Base-by-base conservation (phyloP, 148 eudicot species). In the Oxyria digyna region DNA sequence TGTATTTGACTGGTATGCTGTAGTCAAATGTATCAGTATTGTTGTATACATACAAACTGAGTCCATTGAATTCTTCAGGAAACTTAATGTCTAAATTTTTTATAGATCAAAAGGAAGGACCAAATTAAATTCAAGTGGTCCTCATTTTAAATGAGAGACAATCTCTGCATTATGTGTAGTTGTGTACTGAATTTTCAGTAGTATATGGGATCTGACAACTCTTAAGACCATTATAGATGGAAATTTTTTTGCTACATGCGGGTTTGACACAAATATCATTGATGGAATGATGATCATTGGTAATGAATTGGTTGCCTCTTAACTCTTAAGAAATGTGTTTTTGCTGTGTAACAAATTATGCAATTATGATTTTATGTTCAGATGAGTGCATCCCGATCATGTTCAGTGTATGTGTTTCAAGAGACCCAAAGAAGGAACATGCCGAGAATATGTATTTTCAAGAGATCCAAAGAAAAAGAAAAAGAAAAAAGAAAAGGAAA, bases 51-150 rank as follows among this genome's bases (percentile, higher is more conserved):
- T 59, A 59, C 38, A 3, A 29, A 59, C 38, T 59, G 65, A 14
- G 64, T 29, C 29, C 27, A 13, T 52, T 46, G 21, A 46, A n/a
- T 20, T 5, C 52, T 46, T 46, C 48, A 43, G 48, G 15, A 52
- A 52, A 9, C 62, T 50, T 21, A 12, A 50, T 50, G 59, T 50
- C 59, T 50, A 27, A 2, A 18, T 2, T 20, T 9, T 50, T 21
- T 50, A 11, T 21, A 2, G 59, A 27, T 50, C 12, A 50, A 50
- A 50, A 20, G 27, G 27, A 8, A 50, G 21, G 26, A 21, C 10
- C 59, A 23, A 52, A 52, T 49, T 49, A 26, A 54, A 54, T 24
- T 54, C 62, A 54, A 54, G 62, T 26, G 62, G 62, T 24, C 62
- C 62, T 3, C 6, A 0, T 26, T 26, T 24, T n/a, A 55, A 59